Evolutionary conservation across 2,329 filamentous ascomycete species (phyloP).

Genomic region (Allantophomopsis lycopodina): DNA sequence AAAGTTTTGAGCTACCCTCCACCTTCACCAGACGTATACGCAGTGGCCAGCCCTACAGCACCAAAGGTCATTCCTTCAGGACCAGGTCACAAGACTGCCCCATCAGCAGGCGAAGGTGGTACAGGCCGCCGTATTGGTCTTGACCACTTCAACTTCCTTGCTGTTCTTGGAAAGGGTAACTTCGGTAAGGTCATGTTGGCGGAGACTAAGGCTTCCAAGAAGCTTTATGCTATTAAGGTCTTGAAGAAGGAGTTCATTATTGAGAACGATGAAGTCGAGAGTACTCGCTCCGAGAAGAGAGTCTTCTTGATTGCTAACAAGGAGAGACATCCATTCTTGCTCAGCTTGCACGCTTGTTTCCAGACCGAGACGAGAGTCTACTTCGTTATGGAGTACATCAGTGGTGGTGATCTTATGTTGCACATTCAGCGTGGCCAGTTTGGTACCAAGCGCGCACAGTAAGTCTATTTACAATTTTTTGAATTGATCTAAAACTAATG

Average conservation of each 20-base stretch:
- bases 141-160: conserved; percentile 98
- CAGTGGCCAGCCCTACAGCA: conserved; percentile 14
- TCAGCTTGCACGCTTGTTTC: conserved; percentile 94
- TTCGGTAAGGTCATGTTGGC: conserved; percentile 99
- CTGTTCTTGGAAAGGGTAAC: conserved; percentile 96
- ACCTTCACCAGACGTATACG: conserved; percentile 10
- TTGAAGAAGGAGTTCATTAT: conserved; percentile 99
- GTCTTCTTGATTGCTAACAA: conserved; percentile 96
- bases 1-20: conserved; percentile 15
- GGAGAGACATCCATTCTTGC: conserved; percentile 88
- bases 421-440: conserved; percentile 97
- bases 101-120: conserved; percentile 57
- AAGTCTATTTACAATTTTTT: conserved; percentile 26
- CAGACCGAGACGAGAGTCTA: conserved; percentile 97
- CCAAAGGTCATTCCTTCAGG: conserved; percentile 6
- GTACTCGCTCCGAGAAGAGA: conserved; percentile 91
- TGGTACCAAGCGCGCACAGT: conserved; percentile 90
- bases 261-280: conserved; percentile 97
- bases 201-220: conserved; percentile 84
- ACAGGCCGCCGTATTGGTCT: conserved; percentile 80
- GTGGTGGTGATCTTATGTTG: conserved; percentile 95
- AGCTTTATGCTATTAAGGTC: conserved; percentile 96
- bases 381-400: conserved; percentile 99
- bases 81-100: conserved; percentile 42
- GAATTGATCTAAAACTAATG: conserved; percentile 9